phyloP scores from a whole-genome alignment of 495 filamentous ascomycete species.

The Aspergillus nanangensis region DNA sequence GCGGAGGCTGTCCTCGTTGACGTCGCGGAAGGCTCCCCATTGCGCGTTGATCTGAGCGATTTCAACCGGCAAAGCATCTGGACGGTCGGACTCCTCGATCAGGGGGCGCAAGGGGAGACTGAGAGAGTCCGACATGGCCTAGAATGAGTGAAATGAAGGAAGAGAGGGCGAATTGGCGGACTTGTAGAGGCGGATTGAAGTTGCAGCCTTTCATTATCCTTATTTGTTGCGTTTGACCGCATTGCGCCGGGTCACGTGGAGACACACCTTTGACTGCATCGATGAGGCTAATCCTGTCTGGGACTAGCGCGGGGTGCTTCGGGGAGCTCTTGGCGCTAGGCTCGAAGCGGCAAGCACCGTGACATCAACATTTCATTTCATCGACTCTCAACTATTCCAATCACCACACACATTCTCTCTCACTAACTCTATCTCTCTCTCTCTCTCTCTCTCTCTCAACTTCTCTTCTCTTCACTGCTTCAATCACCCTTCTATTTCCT shows the following conservation, averaged over 20 bases:
- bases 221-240: too few species aligned
- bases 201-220: too few species aligned
- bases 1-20: constrained; percentile 58
- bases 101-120: constrained; percentile 63
- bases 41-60: constrained; percentile 71
- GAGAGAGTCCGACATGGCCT: constrained; percentile 41
- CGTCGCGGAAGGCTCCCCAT: constrained; percentile 66
- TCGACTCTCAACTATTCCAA: too few species aligned
- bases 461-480: background rate
- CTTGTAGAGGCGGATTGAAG: background rate
- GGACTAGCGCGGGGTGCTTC: constrained; percentile 7
- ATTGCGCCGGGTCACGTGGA: too few species aligned
- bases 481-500: background rate
- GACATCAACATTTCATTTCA: constrained; percentile 16
- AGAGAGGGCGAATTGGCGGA: background rate
- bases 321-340: constrained; percentile 8
- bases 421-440: too few species aligned
- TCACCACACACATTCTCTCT: too few species aligned
- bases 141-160: background rate
- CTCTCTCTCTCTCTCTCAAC: background rate
- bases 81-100: constrained; percentile 46
- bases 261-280: background rate
- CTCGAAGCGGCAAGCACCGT: constrained; percentile 8
- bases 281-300: background rate
- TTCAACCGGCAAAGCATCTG: constrained; percentile 62